phyloP scores from a whole-genome alignment of 805 yeast genomes.

The Candida succiphila region DNA sequence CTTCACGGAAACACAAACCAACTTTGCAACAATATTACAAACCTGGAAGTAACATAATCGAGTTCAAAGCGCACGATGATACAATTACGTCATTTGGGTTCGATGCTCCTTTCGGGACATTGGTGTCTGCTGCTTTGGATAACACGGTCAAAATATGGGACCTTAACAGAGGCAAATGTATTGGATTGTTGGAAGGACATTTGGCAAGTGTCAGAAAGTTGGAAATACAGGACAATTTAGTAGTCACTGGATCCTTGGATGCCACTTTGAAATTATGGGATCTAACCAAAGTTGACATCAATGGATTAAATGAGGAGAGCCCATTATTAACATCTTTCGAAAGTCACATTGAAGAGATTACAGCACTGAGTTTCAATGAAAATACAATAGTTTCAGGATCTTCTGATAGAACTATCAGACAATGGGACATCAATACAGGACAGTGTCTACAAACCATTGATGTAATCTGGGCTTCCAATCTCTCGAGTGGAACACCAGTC shows the following conservation, averaged over 20 bases:
- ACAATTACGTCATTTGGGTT: slow-evolving; percentile 52
- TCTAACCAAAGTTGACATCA: slow-evolving; percentile 16
- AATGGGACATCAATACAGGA: slow-evolving; percentile 65
- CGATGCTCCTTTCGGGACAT: slow-evolving; percentile 63
- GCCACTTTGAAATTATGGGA: slow-evolving; percentile 59
- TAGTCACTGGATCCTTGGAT: slow-evolving; percentile 52
- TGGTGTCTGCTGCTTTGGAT: slow-evolving; percentile 73
- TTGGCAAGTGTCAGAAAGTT: slow-evolving; percentile 46
- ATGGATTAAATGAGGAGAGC: slow-evolving; percentile 13
- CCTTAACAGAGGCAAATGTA: slow-evolving; percentile 41
- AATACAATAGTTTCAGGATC: slow-evolving; percentile 58
- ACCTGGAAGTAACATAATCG: slow-evolving; percentile 44
- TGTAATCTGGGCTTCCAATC: slow-evolving; percentile 47
- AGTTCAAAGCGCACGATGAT: slow-evolving; percentile 42
- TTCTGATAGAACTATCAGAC: slow-evolving; percentile 60
- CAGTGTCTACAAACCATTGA: slow-evolving; percentile 64
- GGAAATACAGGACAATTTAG: slow-evolving; percentile 42
- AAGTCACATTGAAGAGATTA: slow-evolving; percentile 58
- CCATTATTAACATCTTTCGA: slow-evolving; percentile 41
- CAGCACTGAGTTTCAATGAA: slow-evolving; percentile 48
- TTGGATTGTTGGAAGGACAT: slow-evolving; percentile 52
- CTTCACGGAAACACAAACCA: slow-evolving; percentile 42
- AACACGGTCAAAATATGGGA: slow-evolving; percentile 83
- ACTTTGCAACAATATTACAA: slow-evolving; percentile 56
- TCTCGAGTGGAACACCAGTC: slow-evolving; percentile 14